phyloP scores from a whole-genome alignment of 106 monocot species.

The Allium fistulosum region DNA sequence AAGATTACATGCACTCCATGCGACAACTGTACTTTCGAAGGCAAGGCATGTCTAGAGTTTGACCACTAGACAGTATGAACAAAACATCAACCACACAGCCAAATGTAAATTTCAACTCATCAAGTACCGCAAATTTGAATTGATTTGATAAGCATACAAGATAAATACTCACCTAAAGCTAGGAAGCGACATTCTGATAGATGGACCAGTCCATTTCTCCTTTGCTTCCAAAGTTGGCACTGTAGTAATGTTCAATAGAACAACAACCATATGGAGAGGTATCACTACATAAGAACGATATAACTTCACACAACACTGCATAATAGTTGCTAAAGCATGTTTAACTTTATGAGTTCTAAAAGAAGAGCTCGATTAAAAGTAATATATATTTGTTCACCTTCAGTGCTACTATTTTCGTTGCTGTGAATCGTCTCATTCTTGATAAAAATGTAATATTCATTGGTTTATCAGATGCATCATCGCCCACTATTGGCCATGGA shows the following conservation, averaged over 20 bases:
- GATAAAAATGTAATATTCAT: too few species aligned
- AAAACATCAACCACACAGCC: conserved; percentile 5
- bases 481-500: too few species aligned
- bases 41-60: conserved; percentile 52
- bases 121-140: neutral
- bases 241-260: conserved; percentile 21
- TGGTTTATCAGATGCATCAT: too few species aligned
- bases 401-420: too few species aligned
- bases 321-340: too few species aligned
- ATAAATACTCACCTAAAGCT: conserved; percentile 65
- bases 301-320: too few species aligned
- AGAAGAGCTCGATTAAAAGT: too few species aligned
- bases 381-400: too few species aligned
- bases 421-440: too few species aligned
- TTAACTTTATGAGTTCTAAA: too few species aligned
- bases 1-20: conserved; percentile 75
- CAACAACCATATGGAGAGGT: too few species aligned
- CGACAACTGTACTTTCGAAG: conserved; percentile 89
- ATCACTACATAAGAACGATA: too few species aligned
- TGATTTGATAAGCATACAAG: neutral
- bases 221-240: conserved; percentile 27
- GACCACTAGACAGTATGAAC: conserved; percentile 56
- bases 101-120: neutral
- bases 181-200: conserved; percentile 85
- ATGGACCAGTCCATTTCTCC: conserved; percentile 50